These are phyloP conservation scores for Camelina hispida DNA, from an alignment of 345 rosid species.

Conservation along the genomic window DNA sequence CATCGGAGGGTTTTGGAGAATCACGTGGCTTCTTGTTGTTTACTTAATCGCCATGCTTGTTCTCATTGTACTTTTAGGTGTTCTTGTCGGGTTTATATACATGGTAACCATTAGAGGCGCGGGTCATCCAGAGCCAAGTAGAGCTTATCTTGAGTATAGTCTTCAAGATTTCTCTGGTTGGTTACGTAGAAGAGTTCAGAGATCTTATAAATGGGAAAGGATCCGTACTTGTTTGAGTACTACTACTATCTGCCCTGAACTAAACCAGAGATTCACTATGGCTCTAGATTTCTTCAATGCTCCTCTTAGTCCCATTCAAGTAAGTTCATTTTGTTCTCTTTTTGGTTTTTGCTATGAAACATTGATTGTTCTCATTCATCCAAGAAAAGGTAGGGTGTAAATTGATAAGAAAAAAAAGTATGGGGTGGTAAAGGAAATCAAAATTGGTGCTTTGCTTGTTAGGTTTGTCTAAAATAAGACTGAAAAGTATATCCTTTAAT, in stretches of 20 bases:
- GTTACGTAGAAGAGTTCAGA: conserved; percentile 72
- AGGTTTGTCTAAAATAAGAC: conserved; percentile 8
- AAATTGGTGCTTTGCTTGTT: conserved; percentile 24
- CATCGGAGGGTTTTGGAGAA: conserved; percentile 87
- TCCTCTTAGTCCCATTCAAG: conserved; percentile 80
- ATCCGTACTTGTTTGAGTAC: conserved; percentile 74
- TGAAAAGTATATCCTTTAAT: neutral
- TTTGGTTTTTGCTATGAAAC: too few relatives aligned
- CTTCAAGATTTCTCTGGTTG: conserved; percentile 81
- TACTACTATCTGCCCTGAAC: conserved; percentile 65
- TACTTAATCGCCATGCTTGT: conserved; percentile 81
- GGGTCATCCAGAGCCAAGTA: conserved; percentile 75
- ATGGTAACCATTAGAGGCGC: conserved; percentile 80
- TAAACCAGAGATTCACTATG: conserved; percentile 75
- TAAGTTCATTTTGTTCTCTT: conserved; percentile 6
- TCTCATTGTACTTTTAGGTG: conserved; percentile 63
- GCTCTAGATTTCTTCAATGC: conserved; percentile 94
- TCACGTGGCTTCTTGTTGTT: conserved; percentile 73
- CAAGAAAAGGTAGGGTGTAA: conserved; percentile 18
- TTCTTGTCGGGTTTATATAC: conserved; percentile 73
- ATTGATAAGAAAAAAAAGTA: neutral
- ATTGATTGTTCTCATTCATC: conserved; percentile 1
- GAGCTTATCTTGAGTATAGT: conserved; percentile 78
- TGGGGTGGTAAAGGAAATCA: conserved; percentile 5
- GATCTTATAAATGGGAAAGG: conserved; percentile 81